Percentiles rank a stretch among this genome's conserved stretches.
phyloP scores from a whole-genome alignment of 306 rosid genomes.

The Inga laurina region DNA sequence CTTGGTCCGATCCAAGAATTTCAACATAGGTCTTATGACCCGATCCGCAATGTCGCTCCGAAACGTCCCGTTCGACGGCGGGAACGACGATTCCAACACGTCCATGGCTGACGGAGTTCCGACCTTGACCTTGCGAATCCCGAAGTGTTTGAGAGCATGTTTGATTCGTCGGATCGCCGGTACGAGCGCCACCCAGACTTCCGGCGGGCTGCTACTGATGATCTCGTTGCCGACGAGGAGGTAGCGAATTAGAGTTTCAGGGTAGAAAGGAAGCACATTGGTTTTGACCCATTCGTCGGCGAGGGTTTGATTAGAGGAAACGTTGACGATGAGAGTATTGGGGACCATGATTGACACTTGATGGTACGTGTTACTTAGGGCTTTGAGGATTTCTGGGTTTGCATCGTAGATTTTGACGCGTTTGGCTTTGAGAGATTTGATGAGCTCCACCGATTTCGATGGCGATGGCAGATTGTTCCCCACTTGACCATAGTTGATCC shows the following conservation, averaged over 20 bases:
- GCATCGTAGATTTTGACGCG: constrained; percentile 63
- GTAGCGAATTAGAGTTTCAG: constrained; percentile 59
- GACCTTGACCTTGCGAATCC: constrained; percentile 60
- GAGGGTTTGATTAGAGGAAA: constrained; percentile 60
- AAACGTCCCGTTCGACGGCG: constrained; percentile 75
- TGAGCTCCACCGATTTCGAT: constrained; percentile 42
- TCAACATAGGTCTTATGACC: constrained; percentile 61
- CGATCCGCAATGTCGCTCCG: constrained; percentile 47
- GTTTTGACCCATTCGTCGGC: constrained; percentile 58
- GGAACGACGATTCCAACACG: constrained; percentile 60
- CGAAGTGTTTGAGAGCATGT: constrained; percentile 38
- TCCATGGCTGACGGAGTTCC: constrained; percentile 77
- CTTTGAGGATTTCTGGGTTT: constrained; percentile 50
- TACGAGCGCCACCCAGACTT: constrained; percentile 55
- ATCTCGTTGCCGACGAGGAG: constrained; percentile 87
- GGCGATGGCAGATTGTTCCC: constrained; percentile 83
- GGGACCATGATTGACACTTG: constrained; percentile 78
- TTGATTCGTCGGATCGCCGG: constrained; percentile 68
- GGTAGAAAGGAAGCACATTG: constrained; percentile 61
- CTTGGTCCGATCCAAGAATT: constrained; percentile 59
- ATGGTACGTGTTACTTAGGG: constrained; percentile 46
- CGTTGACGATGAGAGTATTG: constrained; percentile 61
- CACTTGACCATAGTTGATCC: constrained; percentile 76
- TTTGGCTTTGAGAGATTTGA: constrained; percentile 59
- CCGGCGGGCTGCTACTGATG: constrained; percentile 38